A percentile compares a stretch with the other conserved stretches of the same genome.
phyloP scores from a whole-genome alignment of 2,329 filamentous ascomycete species.

The Fusarium camptoceras region DNA sequence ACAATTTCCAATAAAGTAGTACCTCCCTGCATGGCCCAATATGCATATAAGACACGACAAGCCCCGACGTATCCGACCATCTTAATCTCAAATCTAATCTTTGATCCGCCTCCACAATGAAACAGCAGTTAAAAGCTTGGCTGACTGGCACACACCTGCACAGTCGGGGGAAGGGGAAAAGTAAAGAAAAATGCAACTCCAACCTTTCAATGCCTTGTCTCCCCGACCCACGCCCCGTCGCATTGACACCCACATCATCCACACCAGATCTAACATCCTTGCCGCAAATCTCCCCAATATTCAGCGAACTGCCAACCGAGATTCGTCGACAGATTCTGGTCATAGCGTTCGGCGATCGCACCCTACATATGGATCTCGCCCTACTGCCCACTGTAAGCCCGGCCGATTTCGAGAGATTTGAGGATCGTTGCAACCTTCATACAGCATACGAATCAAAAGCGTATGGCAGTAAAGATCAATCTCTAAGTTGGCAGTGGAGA shows the following conservation, averaged over 20 bases:
- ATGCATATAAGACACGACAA: not conserved
- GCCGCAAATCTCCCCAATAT: not conserved
- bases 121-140: not conserved
- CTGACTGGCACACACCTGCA: rapidly evolving
- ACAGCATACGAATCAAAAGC: not conserved
- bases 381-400: rapidly evolving
- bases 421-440: not conserved
- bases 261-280: not conserved
- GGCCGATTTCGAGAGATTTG: rapidly evolving
- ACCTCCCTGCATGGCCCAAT: too few species aligned
- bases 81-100: rapidly evolving
- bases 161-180: not conserved
- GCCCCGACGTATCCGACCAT: rapidly evolving
- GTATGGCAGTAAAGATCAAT: not conserved
- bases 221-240: not conserved
- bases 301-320: not conserved
- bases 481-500: not conserved
- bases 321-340: not conserved
- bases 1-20: too few species aligned
- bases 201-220: not conserved
- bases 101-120: not conserved
- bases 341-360: not conserved
- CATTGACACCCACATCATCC: not conserved
- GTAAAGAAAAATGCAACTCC: not conserved
- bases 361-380: not conserved